phyloP scores from a whole-genome alignment of 2,329 filamentous ascomycete genomes.

The Pseudocercospora cruenta region DNA sequence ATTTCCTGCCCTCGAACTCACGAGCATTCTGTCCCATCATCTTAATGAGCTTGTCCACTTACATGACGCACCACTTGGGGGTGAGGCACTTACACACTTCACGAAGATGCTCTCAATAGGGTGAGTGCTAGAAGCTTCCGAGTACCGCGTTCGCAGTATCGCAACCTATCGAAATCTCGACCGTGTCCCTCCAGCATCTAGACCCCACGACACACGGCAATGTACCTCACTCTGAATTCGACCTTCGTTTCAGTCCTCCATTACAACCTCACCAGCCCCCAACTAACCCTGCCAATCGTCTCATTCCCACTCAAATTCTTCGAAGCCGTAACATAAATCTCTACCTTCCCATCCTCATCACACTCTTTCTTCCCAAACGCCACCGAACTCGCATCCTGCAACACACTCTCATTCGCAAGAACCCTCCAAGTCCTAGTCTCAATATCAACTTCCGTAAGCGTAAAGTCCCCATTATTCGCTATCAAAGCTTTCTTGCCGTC shows the following conservation, averaged over 20 bases:
- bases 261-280: too few relatives aligned
- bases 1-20: too few relatives aligned
- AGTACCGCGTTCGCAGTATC: too few relatives aligned
- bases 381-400: not conserved
- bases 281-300: not conserved
- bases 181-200: not conserved
- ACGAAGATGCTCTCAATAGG: too few relatives aligned
- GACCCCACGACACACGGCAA: not conserved
- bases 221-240: too few relatives aligned
- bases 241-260: too few relatives aligned
- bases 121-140: too few relatives aligned
- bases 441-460: constrained; percentile 1
- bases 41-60: too few relatives aligned
- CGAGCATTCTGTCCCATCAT: too few relatives aligned
- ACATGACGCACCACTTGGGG: too few relatives aligned
- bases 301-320: not conserved
- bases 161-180: too few relatives aligned
- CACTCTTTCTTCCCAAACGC: constrained; percentile 4
- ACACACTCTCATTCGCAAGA: not conserved
- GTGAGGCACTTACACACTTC: too few relatives aligned
- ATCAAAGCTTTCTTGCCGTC: not conserved
- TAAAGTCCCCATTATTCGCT: not conserved
- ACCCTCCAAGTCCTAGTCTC: not conserved
- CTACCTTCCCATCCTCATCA: not conserved
- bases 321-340: not conserved